These are phyloP conservation scores for Citrus maxima DNA, from an alignment of 345 rosid species.

Conservation along the genomic window DNA sequence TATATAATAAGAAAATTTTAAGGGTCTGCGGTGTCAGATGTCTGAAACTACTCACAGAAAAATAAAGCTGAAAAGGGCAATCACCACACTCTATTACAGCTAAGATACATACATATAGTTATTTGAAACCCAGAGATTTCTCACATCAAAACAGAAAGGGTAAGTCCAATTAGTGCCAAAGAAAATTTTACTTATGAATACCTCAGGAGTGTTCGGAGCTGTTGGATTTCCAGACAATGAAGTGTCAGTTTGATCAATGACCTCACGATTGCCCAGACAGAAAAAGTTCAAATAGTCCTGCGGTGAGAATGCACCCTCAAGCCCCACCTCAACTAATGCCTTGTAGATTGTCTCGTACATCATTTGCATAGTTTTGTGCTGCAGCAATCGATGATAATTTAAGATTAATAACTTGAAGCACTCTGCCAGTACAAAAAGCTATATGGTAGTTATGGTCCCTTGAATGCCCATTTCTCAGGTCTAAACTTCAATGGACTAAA, in stretches of 20 bases:
- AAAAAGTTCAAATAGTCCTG: constrained; percentile 90
- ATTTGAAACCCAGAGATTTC: neutral
- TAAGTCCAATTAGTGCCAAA: neutral
- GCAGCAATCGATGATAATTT: constrained; percentile 22
- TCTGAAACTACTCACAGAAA: neutral
- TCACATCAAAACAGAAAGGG: neutral
- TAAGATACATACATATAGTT: neutral
- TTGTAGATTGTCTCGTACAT: constrained; percentile 91
- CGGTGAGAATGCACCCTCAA: constrained; percentile 58
- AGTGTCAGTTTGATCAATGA: constrained; percentile 16
- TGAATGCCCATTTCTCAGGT: neutral
- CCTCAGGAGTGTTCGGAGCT: constrained; percentile 64
- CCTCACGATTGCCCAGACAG: constrained; percentile 93
- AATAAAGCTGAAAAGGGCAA: neutral
- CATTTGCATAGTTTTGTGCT: constrained; percentile 98
- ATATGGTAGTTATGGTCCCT: neutral
- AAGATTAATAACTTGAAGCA: constrained; percentile 9
- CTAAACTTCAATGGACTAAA: neutral
- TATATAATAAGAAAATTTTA: neutral
- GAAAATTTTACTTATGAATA: constrained; percentile 20
- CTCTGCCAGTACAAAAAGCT: neutral
- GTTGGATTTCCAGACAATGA: constrained; percentile 32
- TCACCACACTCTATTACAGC: neutral
- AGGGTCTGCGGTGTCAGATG: neutral
- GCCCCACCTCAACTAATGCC: constrained; percentile 85